Conservation (phyloP, 495 filamentous ascomycete genomes). For the Articulospora tetracladia region DNA sequence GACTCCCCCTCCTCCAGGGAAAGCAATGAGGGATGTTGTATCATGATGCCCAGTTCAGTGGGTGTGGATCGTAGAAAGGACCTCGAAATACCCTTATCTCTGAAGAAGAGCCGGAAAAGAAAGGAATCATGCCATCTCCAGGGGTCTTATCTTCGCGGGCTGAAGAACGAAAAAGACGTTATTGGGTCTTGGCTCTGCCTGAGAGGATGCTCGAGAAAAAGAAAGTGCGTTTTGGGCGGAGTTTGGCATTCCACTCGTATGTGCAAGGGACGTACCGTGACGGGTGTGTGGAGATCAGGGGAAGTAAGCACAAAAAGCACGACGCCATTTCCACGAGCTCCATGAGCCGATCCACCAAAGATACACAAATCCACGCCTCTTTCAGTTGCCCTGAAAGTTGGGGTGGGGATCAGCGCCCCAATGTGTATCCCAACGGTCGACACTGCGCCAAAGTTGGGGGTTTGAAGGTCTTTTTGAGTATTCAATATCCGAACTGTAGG, state of each 20-base stretch:
- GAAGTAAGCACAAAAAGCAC: neutral
- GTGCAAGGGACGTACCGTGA: neutral
- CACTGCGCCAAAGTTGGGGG: neutral
- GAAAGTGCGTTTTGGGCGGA: neutral
- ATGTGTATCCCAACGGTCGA: neutral
- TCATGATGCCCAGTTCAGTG: slow-evolving; percentile 3
- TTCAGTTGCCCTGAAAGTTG: neutral
- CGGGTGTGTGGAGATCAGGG: neutral
- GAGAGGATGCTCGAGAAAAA: neutral
- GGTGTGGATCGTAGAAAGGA: neutral
- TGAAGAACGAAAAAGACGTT: neutral
- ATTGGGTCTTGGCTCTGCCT: slow-evolving; percentile 1
- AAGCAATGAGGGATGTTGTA: neutral
- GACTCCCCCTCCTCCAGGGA: neutral
- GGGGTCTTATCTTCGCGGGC: slow-evolving; percentile 9
- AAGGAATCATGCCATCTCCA: neutral
- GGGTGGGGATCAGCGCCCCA: neutral
- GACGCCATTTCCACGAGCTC: neutral
- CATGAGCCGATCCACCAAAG: neutral
- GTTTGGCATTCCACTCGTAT: neutral
- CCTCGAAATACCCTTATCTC: neutral
- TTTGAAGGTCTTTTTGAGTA: neutral
- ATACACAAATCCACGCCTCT: neutral
- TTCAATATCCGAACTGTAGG: neutral
- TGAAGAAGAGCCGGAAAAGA: neutral